These are phyloP conservation scores for Leishmania guyanensis DNA, from an alignment of 208 protist genomes.

Conservation along the genomic window DNA sequence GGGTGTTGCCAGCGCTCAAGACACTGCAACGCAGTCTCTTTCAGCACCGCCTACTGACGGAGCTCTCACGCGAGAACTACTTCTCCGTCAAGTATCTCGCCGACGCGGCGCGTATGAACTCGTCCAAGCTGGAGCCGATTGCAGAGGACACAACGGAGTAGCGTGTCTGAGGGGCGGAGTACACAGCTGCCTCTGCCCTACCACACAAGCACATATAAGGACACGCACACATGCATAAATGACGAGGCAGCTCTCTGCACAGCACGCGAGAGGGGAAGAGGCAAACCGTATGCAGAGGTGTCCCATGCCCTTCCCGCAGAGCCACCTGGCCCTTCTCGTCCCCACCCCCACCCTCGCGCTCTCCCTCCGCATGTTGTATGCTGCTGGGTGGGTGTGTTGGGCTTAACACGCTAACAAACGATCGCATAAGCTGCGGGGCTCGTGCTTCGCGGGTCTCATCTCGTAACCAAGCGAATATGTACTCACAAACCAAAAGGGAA, in stretches of 20 bases:
- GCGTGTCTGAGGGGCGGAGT: background rate
- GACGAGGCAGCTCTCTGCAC: background rate
- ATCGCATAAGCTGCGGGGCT: slow-evolving; percentile 1
- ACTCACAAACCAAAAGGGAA: background rate
- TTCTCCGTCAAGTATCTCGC: slow-evolving; percentile 87
- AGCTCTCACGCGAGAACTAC: slow-evolving; percentile 86
- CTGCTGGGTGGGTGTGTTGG: background rate
- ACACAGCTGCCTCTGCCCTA: background rate
- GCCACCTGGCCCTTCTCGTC: too few species aligned
- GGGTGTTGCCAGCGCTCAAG: slow-evolving; percentile 68
- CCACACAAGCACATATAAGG: background rate
- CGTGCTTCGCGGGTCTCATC: background rate
- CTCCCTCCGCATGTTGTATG: background rate
- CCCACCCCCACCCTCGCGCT: background rate
- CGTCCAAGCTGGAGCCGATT: slow-evolving; percentile 37
- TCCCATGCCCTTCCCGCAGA: background rate
- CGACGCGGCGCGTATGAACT: slow-evolving; percentile 71
- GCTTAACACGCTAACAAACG: background rate
- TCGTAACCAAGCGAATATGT: background rate
- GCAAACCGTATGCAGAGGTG: background rate
- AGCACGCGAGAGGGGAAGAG: background rate
- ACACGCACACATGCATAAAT: background rate
- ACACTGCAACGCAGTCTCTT: slow-evolving; percentile 66
- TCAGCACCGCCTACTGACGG: slow-evolving; percentile 61
- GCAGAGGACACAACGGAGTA: slow-evolving; percentile 24